Conservation (phyloP, 2,329 filamentous ascomycete genomes). For the Phialocephala subalpina region DNA sequence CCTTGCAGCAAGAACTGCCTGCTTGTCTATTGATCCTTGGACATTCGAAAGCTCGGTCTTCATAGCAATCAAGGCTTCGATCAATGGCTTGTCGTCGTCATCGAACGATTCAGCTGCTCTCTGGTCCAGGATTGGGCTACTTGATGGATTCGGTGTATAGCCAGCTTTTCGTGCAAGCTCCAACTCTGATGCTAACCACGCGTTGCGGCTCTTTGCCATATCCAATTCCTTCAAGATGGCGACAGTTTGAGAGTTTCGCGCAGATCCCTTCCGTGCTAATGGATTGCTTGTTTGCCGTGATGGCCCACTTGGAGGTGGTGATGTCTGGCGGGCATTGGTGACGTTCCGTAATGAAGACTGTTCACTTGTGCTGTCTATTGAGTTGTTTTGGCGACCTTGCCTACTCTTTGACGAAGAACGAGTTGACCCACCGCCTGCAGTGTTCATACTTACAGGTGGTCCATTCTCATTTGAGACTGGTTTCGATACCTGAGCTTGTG, state of each 20-base stretch:
- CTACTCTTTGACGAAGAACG: conserved; percentile 59
- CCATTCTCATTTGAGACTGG: conserved; percentile 34
- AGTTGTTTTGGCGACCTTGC: conserved; percentile 67
- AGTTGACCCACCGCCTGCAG: conserved; percentile 19
- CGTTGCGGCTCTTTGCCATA: conserved; percentile 82
- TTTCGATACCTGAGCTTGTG: conserved; percentile 56
- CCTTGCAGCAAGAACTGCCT: conserved; percentile 84
- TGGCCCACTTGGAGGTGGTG: conserved; percentile 60
- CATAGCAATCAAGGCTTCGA: conserved; percentile 94
- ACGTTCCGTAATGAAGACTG: conserved; percentile 53
- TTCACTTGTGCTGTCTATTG: conserved; percentile 74
- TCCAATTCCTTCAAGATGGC: conserved; percentile 88
- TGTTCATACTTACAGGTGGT: conserved; percentile 37
- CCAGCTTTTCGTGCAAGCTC: conserved; percentile 91
- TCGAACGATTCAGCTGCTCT: conserved; percentile 81
- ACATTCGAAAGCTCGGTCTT: conserved; percentile 88
- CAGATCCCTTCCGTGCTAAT: conserved; percentile 67
- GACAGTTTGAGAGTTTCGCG: conserved; percentile 66
- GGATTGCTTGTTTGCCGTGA: conserved; percentile 64
- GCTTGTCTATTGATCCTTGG: conserved; percentile 87
- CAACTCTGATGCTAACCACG: conserved; percentile 96
- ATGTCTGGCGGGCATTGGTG: conserved; percentile 55
- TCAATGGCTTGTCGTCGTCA: conserved; percentile 89
- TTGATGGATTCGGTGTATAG: conserved; percentile 76
- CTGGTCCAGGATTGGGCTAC: conserved; percentile 78